Percentiles rank a stretch among this genome's conserved stretches.
phyloP scores from a whole-genome alignment of 1,139 yeast species.

The Keqinozyma sinolaborantium region DNA sequence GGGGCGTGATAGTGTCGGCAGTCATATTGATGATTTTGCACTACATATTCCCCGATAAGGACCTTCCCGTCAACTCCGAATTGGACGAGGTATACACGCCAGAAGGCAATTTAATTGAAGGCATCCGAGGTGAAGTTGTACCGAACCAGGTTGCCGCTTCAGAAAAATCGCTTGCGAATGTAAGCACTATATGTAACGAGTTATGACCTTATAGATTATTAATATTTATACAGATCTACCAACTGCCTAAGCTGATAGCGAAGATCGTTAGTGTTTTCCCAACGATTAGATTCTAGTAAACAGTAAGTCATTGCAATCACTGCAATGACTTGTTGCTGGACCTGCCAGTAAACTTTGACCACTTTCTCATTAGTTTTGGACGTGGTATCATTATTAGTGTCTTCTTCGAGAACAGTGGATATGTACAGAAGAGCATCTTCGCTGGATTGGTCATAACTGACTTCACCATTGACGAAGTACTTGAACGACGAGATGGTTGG shows the following conservation, averaged over 20 bases:
- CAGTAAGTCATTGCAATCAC: conserved; percentile 4
- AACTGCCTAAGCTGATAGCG: background rate
- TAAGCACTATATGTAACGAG: no score
- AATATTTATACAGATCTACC: background rate
- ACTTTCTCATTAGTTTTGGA: background rate
- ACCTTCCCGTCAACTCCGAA: conserved; percentile 2
- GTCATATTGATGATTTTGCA: conserved; percentile 6
- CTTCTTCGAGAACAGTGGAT: conserved; percentile 1
- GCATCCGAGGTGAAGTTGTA: no score
- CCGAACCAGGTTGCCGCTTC: no score
- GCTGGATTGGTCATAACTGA: conserved; percentile 3
- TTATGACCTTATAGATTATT: no score
- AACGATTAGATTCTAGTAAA: background rate
- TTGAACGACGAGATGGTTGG: background rate
- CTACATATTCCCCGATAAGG: conserved; percentile 9
- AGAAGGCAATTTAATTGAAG: conserved; percentile 3
- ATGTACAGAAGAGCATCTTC: conserved; percentile 2
- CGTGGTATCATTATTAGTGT: background rate
- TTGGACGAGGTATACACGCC: conserved; percentile 3
- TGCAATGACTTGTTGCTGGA: conserved; percentile 3
- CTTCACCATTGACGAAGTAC: conserved; percentile 2
- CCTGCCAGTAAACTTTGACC: conserved; percentile 1
- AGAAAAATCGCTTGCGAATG: no score
- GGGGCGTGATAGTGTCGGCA: conserved; percentile 10
- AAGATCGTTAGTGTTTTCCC: background rate